A percentile compares a stretch with the other conserved stretches of the same genome.
Evolutionary conservation across 768 basidiomycete genomes (phyloP).

Genomic region (Boletus rubropictus): DNA sequence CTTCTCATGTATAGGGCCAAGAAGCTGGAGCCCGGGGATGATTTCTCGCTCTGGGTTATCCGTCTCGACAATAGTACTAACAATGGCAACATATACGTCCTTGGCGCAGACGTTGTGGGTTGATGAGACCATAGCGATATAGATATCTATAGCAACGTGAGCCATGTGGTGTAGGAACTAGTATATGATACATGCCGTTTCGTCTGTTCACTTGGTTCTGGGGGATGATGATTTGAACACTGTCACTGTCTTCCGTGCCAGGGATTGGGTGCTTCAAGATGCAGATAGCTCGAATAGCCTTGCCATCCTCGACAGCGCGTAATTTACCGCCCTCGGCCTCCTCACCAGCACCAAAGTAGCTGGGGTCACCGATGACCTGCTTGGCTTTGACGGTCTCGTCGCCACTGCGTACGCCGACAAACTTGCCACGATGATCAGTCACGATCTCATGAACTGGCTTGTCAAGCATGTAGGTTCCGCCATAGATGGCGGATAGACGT

Average conservation of each 20-base stretch:
- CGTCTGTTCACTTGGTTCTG: conserved; percentile 94
- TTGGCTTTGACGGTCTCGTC: conserved; percentile 94
- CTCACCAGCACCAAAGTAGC: conserved; percentile 85
- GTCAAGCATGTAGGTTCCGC: conserved; percentile 99
- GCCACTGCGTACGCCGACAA: conserved; percentile 86
- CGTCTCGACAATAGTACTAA: conserved; percentile 97
- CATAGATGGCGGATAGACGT: conserved; percentile 95
- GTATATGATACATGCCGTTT: conserved; percentile 59
- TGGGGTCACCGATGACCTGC: conserved; percentile 96
- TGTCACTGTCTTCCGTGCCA: conserved; percentile 92
- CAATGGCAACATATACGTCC: conserved; percentile 93
- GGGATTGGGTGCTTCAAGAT: conserved; percentile 98
- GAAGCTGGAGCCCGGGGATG: conserved; percentile 81
- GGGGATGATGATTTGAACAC: conserved; percentile 95
- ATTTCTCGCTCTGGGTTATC: conserved; percentile 89
- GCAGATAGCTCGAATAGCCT: conserved; percentile 95
- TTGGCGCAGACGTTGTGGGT: conserved; percentile 98
- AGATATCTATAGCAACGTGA: conserved; percentile 67
- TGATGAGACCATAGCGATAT: conserved; percentile 94
- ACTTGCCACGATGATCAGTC: conserved; percentile 78
- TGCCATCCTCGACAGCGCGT: conserved; percentile 86
- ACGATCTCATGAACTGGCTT: conserved; percentile 90
- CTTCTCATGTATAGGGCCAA: conserved; percentile 94
- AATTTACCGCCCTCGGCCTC: conserved; percentile 66
- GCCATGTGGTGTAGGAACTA: neutral